Conservation (phyloP, 1,284 basidiomycete genomes). For the Ganoderma resinaceum region DNA sequence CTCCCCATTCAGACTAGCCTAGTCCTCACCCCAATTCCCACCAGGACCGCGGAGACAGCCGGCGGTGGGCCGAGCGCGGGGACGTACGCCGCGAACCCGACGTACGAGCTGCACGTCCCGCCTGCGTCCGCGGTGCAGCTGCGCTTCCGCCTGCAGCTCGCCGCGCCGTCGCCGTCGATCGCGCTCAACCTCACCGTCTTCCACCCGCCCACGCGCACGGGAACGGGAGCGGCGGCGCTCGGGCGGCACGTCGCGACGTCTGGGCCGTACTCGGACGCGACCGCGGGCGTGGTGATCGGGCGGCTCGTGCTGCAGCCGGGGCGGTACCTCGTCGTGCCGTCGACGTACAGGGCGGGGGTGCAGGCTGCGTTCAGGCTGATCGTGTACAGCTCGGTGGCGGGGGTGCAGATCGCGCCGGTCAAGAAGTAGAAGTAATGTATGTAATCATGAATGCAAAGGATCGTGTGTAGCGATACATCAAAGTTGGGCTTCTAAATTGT, state of each 20-base stretch:
- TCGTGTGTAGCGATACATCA: neutral
- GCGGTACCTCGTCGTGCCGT: conserved; percentile 76
- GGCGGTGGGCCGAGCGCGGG: conserved; percentile 73
- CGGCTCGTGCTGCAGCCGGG: conserved; percentile 60
- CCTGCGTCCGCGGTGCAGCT: conserved; percentile 46
- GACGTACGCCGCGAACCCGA: conserved; percentile 72
- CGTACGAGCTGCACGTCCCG: conserved; percentile 67
- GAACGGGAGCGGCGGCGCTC: conserved; percentile 33
- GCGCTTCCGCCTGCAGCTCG: conserved; percentile 74
- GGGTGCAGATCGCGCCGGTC: conserved; percentile 26
- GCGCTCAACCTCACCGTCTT: conserved; percentile 71
- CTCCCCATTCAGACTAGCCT: neutral
- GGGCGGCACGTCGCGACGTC: conserved; percentile 67
- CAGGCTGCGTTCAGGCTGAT: conserved; percentile 66
- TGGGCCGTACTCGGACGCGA: conserved; percentile 78
- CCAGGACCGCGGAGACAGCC: conserved; percentile 61
- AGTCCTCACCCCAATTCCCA: neutral
- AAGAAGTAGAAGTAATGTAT: neutral
- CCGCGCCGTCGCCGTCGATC: conserved; percentile 49
- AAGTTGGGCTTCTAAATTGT: neutral
- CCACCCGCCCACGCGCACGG: conserved; percentile 37
- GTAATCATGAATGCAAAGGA: neutral
- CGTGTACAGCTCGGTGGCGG: conserved; percentile 55
- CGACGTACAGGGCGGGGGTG: conserved; percentile 71
- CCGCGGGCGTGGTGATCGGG: conserved; percentile 73